Base-by-base conservation (phyloP, 306 rosid genomes). In the Urtica urens region DNA sequence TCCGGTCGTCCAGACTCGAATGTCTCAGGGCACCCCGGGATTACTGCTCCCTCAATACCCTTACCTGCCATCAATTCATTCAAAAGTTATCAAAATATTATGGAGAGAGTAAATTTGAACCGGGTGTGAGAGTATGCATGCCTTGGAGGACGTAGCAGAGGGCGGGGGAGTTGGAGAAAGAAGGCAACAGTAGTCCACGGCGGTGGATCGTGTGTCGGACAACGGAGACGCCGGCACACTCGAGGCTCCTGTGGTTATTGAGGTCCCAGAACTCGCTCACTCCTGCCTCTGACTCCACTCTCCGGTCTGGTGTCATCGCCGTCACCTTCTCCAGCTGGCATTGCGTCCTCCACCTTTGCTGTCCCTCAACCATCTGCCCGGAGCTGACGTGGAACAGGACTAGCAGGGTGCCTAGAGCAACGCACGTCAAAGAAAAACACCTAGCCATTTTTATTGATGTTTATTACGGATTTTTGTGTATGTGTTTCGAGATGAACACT, bases 141-240 rank as follows among this genome's bases (percentile, higher is more conserved):
- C 74, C 82, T 64, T 53, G 63, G 1, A 45, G 49, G 7, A 76
- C 34, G 49, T 68, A 72, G n/a, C 60, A 13, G 35, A 72, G 69
- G 5, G 37, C 42, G 3, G 78, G 76, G n/a, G 73, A 33, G 18
- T 67, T 68, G 19, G 41, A 11, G 73, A 72, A 76, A 1, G 71
- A 58, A 23, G 83, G 83, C 52, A 76, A 52, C 46, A 56, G 70
- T 38, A 76, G 79, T 43, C 83, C 76, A 23, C 40, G 51, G 7
- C 18, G 66, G 11, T 76, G 65, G 25, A 76, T 50, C 23, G 69
- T 65, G 6, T 28, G 19, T 34, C 79, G 37, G 10, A 17, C 22
- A 3, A 38, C 39, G 2, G 78, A 73, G 0, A 65, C 67, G 3
- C 76, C 79, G 0, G 69, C 66, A 17, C 76, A 72, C 17, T 38